Conservation (phyloP, 31 red algal species). For the Bonnemaisonia californica region DNA sequence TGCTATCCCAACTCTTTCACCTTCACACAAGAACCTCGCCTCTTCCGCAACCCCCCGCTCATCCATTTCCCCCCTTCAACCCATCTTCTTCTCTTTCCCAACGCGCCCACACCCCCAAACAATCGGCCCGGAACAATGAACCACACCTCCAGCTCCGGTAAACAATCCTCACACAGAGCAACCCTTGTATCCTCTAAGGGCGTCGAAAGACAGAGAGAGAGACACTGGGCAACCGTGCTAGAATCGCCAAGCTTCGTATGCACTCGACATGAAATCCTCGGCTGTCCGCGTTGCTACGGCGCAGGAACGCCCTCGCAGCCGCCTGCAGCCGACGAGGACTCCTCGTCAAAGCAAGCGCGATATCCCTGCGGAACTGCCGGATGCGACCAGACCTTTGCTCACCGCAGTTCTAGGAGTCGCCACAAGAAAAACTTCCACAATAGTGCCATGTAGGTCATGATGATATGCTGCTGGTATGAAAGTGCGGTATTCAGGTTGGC, state of each 20-base stretch:
- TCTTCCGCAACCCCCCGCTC: too few species aligned
- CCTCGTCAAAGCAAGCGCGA: not conserved
- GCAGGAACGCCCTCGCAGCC: not conserved
- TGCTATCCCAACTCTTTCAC: too few species aligned
- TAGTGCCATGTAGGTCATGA: not conserved
- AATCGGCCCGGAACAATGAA: too few species aligned
- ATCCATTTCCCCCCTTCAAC: too few species aligned
- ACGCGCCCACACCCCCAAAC: too few species aligned
- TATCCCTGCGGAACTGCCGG: not conserved
- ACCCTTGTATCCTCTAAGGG: not conserved
- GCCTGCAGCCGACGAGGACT: not conserved
- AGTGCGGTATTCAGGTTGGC: too few species aligned
- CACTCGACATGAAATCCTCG: not conserved
- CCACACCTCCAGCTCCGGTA: too few species aligned
- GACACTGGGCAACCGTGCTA: not conserved
- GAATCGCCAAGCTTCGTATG: not conserved
- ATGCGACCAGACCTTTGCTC: not conserved
- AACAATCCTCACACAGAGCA: not conserved
- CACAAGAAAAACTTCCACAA: not conserved
- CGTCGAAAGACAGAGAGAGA: not conserved
- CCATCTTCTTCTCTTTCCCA: too few species aligned
- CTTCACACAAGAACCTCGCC: too few species aligned
- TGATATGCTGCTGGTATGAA: too few species aligned
- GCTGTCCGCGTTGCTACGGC: not conserved
- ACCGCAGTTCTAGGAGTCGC: not conserved